A percentile compares a stretch with the other conserved stretches of the same genome.
These are phyloP conservation scores for Dryadomyces quercivorus DNA, from an alignment of 2,329 filamentous ascomycete species.

Conservation along the genomic window DNA sequence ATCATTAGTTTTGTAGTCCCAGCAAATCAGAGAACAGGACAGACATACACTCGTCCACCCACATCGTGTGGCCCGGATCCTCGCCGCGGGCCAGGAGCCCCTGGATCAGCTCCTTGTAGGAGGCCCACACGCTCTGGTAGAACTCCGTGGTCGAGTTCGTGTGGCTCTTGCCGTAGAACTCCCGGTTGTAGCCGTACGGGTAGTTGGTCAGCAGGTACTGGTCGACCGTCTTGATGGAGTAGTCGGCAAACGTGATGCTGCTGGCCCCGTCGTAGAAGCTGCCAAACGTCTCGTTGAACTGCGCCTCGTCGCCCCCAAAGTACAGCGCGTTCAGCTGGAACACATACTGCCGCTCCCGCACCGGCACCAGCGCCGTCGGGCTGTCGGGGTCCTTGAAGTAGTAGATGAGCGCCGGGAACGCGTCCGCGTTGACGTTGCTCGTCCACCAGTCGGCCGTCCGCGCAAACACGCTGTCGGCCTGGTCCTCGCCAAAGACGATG, in stretches of 20 bases:
- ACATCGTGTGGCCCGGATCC: conserved; percentile 1
- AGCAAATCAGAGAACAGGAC: neutral
- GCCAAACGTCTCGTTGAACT: conserved; percentile 1
- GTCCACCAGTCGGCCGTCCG: conserved; percentile 1
- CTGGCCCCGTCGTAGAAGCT: neutral
- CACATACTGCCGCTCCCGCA: conserved; percentile 1
- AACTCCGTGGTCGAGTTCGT: conserved; percentile 1
- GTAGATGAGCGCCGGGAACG: conserved; percentile 1
- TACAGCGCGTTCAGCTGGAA: conserved; percentile 3
- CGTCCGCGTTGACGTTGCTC: neutral
- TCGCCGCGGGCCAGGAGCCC: conserved; percentile 1
- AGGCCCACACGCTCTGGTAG: neutral
- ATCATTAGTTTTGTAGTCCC: too few relatives aligned
- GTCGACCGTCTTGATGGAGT: conserved; percentile 3
- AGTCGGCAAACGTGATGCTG: neutral
- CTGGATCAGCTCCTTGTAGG: conserved; percentile 2
- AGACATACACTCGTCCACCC: conserved; percentile 3
- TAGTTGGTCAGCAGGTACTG: conserved; percentile 3
- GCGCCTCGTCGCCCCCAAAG: conserved; percentile 1
- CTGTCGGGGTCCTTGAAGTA: conserved; percentile 1
- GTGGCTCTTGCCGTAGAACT: conserved; percentile 5
- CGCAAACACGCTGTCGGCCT: neutral
- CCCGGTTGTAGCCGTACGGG: conserved; percentile 3
- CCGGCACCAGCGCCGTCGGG: neutral
- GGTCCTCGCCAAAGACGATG: conserved; percentile 1